phyloP scores from a whole-genome alignment of 805 yeast genomes.

The Saccharomycopsis sp. region DNA sequence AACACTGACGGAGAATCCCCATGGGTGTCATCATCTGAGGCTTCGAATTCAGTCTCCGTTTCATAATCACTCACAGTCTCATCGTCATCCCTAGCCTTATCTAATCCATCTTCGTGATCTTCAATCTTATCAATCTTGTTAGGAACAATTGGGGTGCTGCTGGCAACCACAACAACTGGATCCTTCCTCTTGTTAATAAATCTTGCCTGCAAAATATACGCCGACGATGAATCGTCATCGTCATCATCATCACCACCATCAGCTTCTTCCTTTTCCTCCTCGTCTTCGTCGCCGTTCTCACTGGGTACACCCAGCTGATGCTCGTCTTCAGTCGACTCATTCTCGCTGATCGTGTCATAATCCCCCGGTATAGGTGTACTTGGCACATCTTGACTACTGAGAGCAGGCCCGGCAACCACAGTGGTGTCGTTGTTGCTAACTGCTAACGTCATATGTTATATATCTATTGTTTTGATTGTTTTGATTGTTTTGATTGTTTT shows the following conservation, averaged over 20 bases:
- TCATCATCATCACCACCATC: no score
- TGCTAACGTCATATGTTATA: not conserved
- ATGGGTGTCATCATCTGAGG: not conserved
- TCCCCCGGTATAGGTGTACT: no score
- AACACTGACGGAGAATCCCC: not conserved
- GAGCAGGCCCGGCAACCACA: not conserved
- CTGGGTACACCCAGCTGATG: not conserved
- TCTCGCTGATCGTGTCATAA: not conserved
- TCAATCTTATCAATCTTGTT: not conserved
- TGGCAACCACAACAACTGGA: not conserved
- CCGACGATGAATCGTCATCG: no score
- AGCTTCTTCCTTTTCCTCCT: no score
- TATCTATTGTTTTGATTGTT: no score
- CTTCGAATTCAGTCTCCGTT: constrained; percentile 11
- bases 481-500: no score
- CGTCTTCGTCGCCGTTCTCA: not conserved
- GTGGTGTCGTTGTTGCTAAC: not conserved
- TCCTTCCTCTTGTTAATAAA: not conserved
- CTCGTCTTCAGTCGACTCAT: not conserved
- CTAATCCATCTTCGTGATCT: no score
- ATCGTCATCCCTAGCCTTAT: no score
- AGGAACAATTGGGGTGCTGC: not conserved
- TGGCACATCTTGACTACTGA: not conserved
- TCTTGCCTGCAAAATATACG: no score
- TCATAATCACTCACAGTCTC: constrained; percentile 14